Conservation (phyloP, 1,284 basidiomycete species). For the Thecaphora thlaspeos region DNA sequence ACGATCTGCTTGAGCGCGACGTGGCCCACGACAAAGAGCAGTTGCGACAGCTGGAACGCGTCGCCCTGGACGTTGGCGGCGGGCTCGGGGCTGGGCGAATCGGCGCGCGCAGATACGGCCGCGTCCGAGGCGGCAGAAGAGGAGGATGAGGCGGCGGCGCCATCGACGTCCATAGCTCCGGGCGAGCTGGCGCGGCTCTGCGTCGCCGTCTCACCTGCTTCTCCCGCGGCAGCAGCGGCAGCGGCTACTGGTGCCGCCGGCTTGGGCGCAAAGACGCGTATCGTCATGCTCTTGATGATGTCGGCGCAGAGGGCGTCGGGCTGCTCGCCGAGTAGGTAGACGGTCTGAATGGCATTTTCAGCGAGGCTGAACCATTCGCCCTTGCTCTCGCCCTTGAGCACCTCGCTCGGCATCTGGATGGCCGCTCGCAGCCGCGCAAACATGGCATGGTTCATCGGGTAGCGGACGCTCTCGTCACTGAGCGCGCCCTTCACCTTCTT, state of each 20-base stretch:
- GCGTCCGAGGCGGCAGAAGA: conserved; percentile 11
- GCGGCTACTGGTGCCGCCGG: background rate
- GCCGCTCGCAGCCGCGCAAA: conserved; percentile 79
- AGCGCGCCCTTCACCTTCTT: conserved; percentile 90
- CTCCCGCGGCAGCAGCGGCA: background rate
- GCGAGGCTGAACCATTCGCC: conserved; percentile 76
- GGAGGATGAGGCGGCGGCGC: conserved; percentile 3
- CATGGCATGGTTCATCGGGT: conserved; percentile 83
- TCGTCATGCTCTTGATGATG: conserved; percentile 78
- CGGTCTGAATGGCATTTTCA: conserved; percentile 93
- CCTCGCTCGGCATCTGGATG: conserved; percentile 26
- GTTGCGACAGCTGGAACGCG: conserved; percentile 81
- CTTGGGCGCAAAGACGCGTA: conserved; percentile 67
- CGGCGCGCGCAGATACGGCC: background rate
- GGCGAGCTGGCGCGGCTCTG: background rate
- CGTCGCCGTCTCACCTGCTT: background rate
- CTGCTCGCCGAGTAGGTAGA: conserved; percentile 89
- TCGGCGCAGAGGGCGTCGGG: conserved; percentile 81
- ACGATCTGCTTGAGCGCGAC: conserved; percentile 97
- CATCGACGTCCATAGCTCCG: conserved; percentile 11
- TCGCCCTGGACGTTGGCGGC: conserved; percentile 18
- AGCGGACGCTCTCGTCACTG: conserved; percentile 77
- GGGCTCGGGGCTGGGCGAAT: background rate
- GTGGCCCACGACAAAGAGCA: conserved; percentile 91
- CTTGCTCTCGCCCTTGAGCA: conserved; percentile 24